phyloP scores from a whole-genome alignment of 2,329 filamentous ascomycete species.

The Scedosporium aurantiacum region DNA sequence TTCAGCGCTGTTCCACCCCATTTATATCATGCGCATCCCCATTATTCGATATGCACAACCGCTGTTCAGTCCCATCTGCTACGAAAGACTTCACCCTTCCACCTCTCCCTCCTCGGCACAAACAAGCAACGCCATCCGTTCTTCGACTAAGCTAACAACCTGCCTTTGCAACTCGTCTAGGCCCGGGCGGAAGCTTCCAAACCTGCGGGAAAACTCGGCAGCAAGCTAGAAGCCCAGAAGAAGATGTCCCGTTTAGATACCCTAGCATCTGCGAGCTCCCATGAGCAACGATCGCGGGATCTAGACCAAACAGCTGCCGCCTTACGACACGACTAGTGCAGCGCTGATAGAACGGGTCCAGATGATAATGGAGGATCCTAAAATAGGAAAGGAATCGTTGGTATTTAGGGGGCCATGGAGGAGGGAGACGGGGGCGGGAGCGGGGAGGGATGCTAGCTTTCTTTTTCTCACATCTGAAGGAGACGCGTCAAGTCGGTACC shows the following conservation, averaged over 20 bases:
- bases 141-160: background rate
- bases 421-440: no score
- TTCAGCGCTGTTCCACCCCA: constrained; percentile 11
- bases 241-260: constrained; percentile 58
- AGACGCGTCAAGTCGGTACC: no score
- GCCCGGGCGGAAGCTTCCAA: constrained; percentile 51
- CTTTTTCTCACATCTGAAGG: no score
- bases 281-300: constrained; percentile 55
- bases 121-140: constrained; percentile 3
- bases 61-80: constrained; percentile 3
- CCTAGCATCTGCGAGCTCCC: constrained; percentile 55
- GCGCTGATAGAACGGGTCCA: background rate
- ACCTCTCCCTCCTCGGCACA: background rate
- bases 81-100: constrained; percentile 8
- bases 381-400: no score
- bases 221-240: constrained; percentile 65
- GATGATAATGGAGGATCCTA: background rate
- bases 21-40: background rate
- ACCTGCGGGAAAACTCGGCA: constrained; percentile 56
- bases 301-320: constrained; percentile 45
- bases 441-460: background rate
- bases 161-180: constrained; percentile 26
- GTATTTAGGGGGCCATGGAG: background rate
- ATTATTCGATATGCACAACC: background rate
- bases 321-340: constrained; percentile 22